phyloP scores from a whole-genome alignment of 2,329 filamentous ascomycete genomes.

The Penicillium sp. region DNA sequence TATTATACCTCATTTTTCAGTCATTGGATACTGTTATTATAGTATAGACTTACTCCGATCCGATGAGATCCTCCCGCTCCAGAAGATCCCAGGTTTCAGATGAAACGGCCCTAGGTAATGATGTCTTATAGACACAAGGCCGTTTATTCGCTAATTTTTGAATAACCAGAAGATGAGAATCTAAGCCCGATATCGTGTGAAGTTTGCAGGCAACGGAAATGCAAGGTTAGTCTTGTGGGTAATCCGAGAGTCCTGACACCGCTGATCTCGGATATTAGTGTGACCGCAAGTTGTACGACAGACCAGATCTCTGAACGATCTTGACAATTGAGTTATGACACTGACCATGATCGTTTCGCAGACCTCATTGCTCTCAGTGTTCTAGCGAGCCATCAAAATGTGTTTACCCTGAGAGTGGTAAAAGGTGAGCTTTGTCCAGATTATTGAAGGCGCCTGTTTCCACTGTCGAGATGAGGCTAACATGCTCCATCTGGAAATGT shows the following conservation, averaged over 20 bases:
- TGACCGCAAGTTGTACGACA: constrained; percentile 25
- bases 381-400: constrained; percentile 21
- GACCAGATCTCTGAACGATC: neutral
- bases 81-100: constrained; percentile 11
- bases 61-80: constrained; percentile 4
- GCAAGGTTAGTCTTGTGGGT: constrained; percentile 20
- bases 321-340: neutral
- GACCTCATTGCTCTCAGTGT: constrained; percentile 27
- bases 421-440: constrained; percentile 15
- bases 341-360: neutral
- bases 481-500: neutral
- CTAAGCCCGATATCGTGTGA: constrained; percentile 26
- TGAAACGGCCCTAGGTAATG: constrained; percentile 12
- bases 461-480: neutral
- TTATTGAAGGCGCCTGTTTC: too few species aligned
- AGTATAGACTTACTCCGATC: neutral
- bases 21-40: neutral
- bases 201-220: constrained; percentile 27
- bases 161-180: constrained; percentile 9
- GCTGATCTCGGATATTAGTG: constrained; percentile 22
- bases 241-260: neutral
- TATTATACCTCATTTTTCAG: too few species aligned
- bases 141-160: neutral
- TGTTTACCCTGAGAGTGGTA: constrained; percentile 26
- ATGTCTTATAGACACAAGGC: neutral